phyloP scores from a whole-genome alignment of 1,139 yeast species.

The Blastobotrys indianensis region DNA sequence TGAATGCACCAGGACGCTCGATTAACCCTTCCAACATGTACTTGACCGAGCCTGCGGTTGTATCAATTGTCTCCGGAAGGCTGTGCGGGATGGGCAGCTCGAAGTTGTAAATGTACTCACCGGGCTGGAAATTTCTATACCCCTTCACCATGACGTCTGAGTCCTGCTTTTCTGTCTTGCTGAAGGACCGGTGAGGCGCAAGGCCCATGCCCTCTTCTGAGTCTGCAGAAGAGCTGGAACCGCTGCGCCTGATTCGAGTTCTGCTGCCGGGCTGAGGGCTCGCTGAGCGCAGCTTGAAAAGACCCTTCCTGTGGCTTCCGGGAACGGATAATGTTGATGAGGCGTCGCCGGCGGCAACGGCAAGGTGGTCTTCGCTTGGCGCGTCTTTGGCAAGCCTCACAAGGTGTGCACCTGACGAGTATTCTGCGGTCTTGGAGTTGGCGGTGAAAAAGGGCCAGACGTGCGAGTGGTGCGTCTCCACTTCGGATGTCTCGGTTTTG shows the following conservation, averaged over 20 bases:
- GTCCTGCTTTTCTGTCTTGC: slow-evolving; percentile 30
- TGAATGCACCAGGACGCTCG: slow-evolving; percentile 79
- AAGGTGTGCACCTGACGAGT: slow-evolving; percentile 47
- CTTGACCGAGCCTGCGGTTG: slow-evolving; percentile 73
- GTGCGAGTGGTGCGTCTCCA: slow-evolving; percentile 63
- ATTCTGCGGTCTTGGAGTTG: slow-evolving; percentile 34
- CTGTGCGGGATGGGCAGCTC: slow-evolving; percentile 83
- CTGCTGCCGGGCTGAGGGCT: slow-evolving; percentile 2
- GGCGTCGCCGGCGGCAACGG: slow-evolving; percentile 9
- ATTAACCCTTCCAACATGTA: slow-evolving; percentile 65
- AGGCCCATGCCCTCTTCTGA: slow-evolving; percentile 1
- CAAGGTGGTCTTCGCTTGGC: slow-evolving; percentile 18
- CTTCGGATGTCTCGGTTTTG: slow-evolving; percentile 57
- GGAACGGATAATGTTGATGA: no score
- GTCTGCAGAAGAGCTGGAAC: not conserved
- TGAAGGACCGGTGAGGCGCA: slow-evolving; percentile 21
- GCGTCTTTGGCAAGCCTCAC: slow-evolving; percentile 47
- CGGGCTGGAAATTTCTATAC: slow-evolving; percentile 55
- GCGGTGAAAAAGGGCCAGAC: slow-evolving; percentile 86
- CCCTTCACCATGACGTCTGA: slow-evolving; percentile 28
- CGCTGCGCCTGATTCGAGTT: not conserved
- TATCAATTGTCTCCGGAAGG: slow-evolving; percentile 71
- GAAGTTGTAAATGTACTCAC: slow-evolving; percentile 86
- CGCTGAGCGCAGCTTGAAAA: not conserved
- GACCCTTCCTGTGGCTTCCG: not conserved